Conservation (phyloP, 2,329 filamentous ascomycete species). For the Seiridium cupressi region DNA sequence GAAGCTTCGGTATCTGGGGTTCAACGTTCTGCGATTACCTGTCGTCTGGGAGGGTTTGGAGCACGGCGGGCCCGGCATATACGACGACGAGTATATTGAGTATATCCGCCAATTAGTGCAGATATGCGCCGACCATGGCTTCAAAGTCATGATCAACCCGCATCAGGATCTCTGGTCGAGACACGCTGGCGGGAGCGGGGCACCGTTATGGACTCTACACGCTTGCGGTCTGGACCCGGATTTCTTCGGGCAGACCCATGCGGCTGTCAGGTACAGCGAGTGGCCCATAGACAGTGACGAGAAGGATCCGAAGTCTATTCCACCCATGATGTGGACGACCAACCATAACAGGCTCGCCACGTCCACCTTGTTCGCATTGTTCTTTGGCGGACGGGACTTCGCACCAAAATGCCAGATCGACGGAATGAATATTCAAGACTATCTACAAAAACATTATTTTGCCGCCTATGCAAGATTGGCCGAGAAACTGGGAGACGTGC, state of each 20-base stretch:
- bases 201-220: conserved; percentile 22
- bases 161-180: conserved; percentile 24
- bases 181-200: conserved; percentile 18
- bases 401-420: conserved; percentile 18
- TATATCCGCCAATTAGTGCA: conserved; percentile 14
- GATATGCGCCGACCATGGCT: conserved; percentile 15
- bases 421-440: conserved; percentile 22
- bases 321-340: conserved; percentile 24
- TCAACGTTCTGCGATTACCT: conserved; percentile 18
- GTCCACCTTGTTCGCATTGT: conserved; percentile 19
- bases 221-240: conserved; percentile 20
- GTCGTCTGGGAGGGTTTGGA: conserved; percentile 22
- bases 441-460: conserved; percentile 20
- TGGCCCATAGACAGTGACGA: conserved; percentile 18
- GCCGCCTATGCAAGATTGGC: conserved; percentile 16
- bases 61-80: conserved; percentile 18
- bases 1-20: conserved; percentile 16
- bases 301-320: conserved; percentile 19
- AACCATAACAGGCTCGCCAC: conserved; percentile 21
- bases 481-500: conserved; percentile 14
- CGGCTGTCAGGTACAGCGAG: conserved; percentile 18
- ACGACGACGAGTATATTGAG: conserved; percentile 21
- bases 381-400: conserved; percentile 19
- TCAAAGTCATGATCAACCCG: conserved; percentile 21
- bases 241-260: conserved; percentile 19